Conservation (phyloP, 1,284 basidiomycete genomes). For the Ganoderma boninense region DNA sequence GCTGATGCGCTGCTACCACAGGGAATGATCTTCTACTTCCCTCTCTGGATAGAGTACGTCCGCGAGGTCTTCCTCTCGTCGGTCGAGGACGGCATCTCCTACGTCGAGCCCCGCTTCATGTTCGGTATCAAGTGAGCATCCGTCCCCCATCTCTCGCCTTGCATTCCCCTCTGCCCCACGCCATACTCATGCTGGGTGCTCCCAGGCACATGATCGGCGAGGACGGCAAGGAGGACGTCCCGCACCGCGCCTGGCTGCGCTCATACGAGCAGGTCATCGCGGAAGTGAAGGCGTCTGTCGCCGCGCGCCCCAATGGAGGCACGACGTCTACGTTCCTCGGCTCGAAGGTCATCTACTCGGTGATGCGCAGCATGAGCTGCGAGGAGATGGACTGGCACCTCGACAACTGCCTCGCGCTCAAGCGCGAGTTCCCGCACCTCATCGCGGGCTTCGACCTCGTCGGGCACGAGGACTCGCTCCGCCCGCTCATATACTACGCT, state of each 20-base stretch:
- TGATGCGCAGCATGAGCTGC: constrained; percentile 62
- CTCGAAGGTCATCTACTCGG: constrained; percentile 78
- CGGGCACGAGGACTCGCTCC: constrained; percentile 73
- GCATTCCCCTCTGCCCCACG: too few relatives aligned
- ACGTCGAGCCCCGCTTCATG: constrained; percentile 76
- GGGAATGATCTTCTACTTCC: constrained; percentile 63
- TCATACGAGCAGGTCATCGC: constrained; percentile 65
- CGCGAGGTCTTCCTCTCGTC: constrained; percentile 69
- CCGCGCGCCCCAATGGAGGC: constrained; percentile 44
- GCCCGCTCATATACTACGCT: constrained; percentile 72
- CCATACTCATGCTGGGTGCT: background rate
- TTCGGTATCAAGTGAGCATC: constrained; percentile 61
- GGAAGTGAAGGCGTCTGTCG: constrained; percentile 62
- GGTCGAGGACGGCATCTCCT: constrained; percentile 78
- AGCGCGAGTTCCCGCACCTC: constrained; percentile 77
- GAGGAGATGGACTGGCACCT: constrained; percentile 73
- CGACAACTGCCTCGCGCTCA: constrained; percentile 77
- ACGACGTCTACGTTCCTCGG: constrained; percentile 64
- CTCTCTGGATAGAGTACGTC: constrained; percentile 66
- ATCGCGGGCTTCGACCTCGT: constrained; percentile 85
- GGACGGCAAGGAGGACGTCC: constrained; percentile 63
- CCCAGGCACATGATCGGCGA: constrained; percentile 56
- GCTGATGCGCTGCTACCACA: too few relatives aligned
- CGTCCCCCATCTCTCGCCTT: constrained; percentile 23
- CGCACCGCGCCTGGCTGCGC: constrained; percentile 68